phyloP scores from a whole-genome alignment of 192 early-diverging fungal species.

The Linnemannia zychae region DNA sequence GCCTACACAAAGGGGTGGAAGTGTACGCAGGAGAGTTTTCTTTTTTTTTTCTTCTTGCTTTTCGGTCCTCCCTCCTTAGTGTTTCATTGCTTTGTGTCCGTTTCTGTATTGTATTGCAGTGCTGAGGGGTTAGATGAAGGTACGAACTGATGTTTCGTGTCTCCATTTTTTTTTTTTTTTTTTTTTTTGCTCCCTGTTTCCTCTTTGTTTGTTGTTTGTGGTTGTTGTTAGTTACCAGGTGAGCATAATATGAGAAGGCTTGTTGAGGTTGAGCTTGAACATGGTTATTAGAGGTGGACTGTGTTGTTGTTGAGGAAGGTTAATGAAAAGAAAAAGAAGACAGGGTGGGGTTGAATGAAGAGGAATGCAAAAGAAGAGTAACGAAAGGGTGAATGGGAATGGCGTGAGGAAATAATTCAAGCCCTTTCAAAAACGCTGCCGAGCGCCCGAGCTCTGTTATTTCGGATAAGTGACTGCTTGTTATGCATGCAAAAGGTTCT shows the following conservation, averaged over 20 bases:
- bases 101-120: constrained; percentile 8
- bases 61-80: background rate
- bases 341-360: background rate
- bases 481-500: constrained; percentile 9
- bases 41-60: too few relatives aligned
- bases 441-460: background rate
- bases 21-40: too few relatives aligned
- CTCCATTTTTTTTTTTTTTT: constrained; percentile 1
- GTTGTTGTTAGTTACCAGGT: constrained; percentile 26
- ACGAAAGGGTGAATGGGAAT: background rate
- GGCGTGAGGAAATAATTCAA: background rate
- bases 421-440: background rate
- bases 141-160: background rate
- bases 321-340: background rate
- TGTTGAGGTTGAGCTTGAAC: constrained; percentile 45
- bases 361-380: background rate
- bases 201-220: too few relatives aligned
- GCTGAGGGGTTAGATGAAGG: background rate
- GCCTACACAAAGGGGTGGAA: too few relatives aligned
- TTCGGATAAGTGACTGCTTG: background rate
- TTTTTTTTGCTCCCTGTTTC: too few relatives aligned
- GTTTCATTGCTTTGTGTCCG: background rate
- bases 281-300: background rate
- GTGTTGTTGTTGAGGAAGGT: background rate
- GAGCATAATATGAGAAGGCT: constrained; percentile 56